These are phyloP conservation scores for Phialocephala sp. DNA, from an alignment of 2,329 filamentous ascomycete genomes.

Conservation along the genomic window DNA sequence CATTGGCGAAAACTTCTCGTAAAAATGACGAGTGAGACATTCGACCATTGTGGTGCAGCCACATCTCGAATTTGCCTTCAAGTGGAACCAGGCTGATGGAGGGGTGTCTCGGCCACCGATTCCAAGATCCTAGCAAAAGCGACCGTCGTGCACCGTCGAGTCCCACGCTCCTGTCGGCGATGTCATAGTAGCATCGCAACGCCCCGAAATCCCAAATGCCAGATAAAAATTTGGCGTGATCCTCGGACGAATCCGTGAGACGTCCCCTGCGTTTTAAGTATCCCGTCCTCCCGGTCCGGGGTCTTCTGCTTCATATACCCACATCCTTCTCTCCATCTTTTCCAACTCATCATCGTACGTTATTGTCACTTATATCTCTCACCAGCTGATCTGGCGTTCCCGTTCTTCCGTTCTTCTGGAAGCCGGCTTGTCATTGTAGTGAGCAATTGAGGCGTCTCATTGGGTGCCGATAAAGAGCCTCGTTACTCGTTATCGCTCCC, in stretches of 20 bases:
- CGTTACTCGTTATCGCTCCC: slow-evolving; percentile 11
- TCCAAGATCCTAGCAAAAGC: slow-evolving; percentile 4
- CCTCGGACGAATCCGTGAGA: slow-evolving; percentile 29
- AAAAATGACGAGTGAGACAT: neutral
- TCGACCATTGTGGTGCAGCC: slow-evolving; percentile 10
- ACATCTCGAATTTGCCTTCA: slow-evolving; percentile 9
- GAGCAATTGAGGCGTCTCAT: slow-evolving; percentile 18
- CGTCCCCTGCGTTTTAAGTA: slow-evolving; percentile 23
- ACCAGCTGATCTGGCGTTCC: slow-evolving; percentile 10
- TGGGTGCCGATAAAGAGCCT: slow-evolving; percentile 12
- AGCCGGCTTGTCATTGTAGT: slow-evolving; percentile 2
- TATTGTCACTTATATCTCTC: neutral
- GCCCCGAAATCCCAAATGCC: slow-evolving; percentile 7
- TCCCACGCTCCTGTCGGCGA: neutral
- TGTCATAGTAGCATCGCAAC: neutral
- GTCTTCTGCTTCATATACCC: slow-evolving; percentile 23
- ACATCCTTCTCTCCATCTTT: slow-evolving; percentile 7
- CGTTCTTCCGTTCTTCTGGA: slow-evolving; percentile 12
- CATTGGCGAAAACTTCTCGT: slow-evolving; percentile 14
- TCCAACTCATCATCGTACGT: slow-evolving; percentile 18
- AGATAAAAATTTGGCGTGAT: slow-evolving; percentile 16
- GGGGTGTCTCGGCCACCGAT: slow-evolving; percentile 19
- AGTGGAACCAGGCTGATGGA: slow-evolving; percentile 16
- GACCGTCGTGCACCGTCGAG: neutral
- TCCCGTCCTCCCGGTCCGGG: slow-evolving; percentile 13